These are phyloP conservation scores for Stemphylium vesicarium DNA, from an alignment of 2,329 filamentous ascomycete genomes.

Conservation along the genomic window DNA sequence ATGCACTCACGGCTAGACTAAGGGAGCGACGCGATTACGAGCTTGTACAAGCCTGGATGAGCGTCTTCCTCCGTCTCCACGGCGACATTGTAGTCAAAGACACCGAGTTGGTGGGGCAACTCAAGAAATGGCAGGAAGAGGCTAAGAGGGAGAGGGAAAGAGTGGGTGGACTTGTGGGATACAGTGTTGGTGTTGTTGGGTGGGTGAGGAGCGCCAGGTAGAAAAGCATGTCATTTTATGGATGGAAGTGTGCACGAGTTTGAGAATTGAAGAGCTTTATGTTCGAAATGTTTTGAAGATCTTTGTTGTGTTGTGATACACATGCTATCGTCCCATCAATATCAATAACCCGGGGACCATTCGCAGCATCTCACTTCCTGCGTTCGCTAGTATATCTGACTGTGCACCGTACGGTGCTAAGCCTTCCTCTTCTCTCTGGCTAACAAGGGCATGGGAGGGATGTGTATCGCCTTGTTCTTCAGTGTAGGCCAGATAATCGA, in stretches of 20 bases:
- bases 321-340: background rate
- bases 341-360: background rate
- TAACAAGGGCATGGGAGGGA: background rate
- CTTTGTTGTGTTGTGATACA: too few species aligned
- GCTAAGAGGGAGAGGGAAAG: conserved; percentile 75
- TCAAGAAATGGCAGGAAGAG: conserved; percentile 73
- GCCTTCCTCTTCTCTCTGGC: background rate
- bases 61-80: conserved; percentile 85
- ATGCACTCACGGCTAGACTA: conserved; percentile 76
- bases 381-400: background rate
- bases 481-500: background rate
- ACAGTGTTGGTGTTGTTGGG: conserved; percentile 82
- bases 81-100: conserved; percentile 62
- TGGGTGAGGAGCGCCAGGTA: conserved; percentile 68
- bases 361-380: background rate
- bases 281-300: background rate
- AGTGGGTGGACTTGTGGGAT: conserved; percentile 79
- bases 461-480: background rate
- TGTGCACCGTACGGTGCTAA: background rate
- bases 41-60: conserved; percentile 96
- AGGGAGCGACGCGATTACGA: conserved; percentile 81
- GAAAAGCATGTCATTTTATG: background rate
- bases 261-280: background rate
- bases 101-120: conserved; percentile 61
- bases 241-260: too few species aligned